phyloP scores from a whole-genome alignment of 306 rosid species.

The Pueraria montana region DNA sequence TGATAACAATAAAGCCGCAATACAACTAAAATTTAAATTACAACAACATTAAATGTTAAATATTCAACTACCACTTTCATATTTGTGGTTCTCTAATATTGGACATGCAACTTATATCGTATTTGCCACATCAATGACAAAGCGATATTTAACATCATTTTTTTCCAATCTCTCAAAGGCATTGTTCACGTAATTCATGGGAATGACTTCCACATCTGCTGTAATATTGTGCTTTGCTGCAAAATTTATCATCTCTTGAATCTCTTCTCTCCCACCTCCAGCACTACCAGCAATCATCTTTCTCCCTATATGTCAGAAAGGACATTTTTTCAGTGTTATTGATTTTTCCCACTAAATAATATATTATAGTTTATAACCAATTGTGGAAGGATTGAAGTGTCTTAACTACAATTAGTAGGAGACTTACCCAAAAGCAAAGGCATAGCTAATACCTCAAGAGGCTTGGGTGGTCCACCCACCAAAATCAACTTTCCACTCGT shows the following conservation, averaged over 20 bases:
- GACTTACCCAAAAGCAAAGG: too few species aligned
- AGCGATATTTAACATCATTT: slow-evolving; percentile 58
- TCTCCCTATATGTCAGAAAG: slow-evolving; percentile 43
- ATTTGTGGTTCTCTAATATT: too few species aligned
- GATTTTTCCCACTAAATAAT: background rate
- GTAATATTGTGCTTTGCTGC: slow-evolving; percentile 52
- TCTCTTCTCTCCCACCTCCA: slow-evolving; percentile 46
- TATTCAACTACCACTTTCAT: background rate
- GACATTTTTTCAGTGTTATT: background rate
- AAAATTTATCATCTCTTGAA: slow-evolving; percentile 56
- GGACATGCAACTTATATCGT: background rate
- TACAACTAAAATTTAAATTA: too few species aligned
- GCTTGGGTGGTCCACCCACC: slow-evolving; percentile 57
- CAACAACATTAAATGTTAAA: too few species aligned
- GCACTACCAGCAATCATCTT: too few species aligned
- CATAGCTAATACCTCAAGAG: too few species aligned
- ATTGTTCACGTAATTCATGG: slow-evolving; percentile 54
- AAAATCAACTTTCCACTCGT: slow-evolving; percentile 54
- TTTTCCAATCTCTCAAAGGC: slow-evolving; percentile 50
- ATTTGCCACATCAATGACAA: slow-evolving; percentile 47
- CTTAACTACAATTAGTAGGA: background rate
- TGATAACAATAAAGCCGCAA: too few species aligned
- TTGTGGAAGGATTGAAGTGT: background rate
- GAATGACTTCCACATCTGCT: slow-evolving; percentile 49
- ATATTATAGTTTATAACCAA: background rate